Evolutionary conservation across 768 basidiomycete species (phyloP).

Genomic region (Boletus vinaceobasis): DNA sequence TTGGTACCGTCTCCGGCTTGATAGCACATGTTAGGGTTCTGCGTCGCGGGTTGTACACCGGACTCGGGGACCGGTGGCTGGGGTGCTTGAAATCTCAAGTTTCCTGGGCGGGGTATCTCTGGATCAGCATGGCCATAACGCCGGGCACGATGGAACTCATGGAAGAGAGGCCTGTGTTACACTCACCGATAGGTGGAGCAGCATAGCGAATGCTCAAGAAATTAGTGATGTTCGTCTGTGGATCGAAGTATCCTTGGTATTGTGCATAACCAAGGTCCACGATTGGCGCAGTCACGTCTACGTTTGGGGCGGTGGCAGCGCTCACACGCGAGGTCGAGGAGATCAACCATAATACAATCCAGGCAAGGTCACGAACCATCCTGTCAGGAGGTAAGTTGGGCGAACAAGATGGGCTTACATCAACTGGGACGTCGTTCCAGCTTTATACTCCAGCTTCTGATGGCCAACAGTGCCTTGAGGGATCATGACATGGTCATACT

Average conservation of each 20-base stretch:
- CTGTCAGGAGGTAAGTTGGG: no score
- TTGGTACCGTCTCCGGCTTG: constrained; percentile 11
- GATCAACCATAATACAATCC: not conserved
- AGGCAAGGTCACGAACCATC: constrained; percentile 1
- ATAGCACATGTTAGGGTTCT: constrained; percentile 26
- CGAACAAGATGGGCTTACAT: no score
- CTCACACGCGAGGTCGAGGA: not conserved
- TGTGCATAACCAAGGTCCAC: constrained; percentile 30
- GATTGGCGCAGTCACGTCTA: constrained; percentile 6
- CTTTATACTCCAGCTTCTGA: no score
- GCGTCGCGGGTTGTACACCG: constrained; percentile 26
- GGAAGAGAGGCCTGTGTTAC: not conserved
- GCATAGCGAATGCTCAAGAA: constrained; percentile 42
- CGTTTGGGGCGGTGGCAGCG: not conserved
- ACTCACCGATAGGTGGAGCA: constrained; percentile 44
- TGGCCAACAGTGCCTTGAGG: no score
- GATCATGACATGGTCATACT: no score
- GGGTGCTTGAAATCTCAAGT: constrained; percentile 29
- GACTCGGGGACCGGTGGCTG: constrained; percentile 15
- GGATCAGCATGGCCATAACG: not conserved
- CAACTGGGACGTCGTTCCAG: no score
- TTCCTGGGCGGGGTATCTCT: no score
- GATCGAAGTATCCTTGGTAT: constrained; percentile 28
- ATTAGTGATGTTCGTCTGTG: constrained; percentile 17
- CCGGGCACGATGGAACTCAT: not conserved